Conservation (phyloP, 75 land plant genomes). For the Cryptomeria japonica region DNA sequence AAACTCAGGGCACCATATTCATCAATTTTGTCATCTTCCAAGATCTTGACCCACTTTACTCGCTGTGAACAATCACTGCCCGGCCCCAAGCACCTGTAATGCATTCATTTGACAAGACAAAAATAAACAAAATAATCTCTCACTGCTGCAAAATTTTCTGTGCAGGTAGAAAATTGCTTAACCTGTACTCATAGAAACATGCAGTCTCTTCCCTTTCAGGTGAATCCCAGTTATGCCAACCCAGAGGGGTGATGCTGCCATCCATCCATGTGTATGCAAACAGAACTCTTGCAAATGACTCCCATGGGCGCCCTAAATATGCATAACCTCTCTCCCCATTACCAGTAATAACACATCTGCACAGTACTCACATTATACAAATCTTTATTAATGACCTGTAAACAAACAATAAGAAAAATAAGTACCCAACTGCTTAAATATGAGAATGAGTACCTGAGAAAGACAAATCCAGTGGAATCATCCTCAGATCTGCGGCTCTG, state of each 20-base stretch:
- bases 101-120: neutral
- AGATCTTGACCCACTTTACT: slow-evolving; percentile 23
- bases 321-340: slow-evolving; percentile 14
- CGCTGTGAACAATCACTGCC: slow-evolving; percentile 23
- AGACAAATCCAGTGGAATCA: slow-evolving; percentile 23
- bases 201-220: slow-evolving; percentile 24
- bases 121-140: no score
- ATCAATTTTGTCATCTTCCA: slow-evolving; percentile 19
- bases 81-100: slow-evolving; percentile 33
- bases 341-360: slow-evolving; percentile 32
- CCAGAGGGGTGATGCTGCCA: slow-evolving; percentile 22
- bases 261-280: slow-evolving; percentile 38
- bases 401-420: no score
- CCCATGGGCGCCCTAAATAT: slow-evolving; percentile 32
- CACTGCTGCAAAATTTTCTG: neutral
- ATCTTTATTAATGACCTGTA: neutral
- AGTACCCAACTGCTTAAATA: neutral
- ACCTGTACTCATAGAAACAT: slow-evolving; percentile 29
- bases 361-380: no score
- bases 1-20: slow-evolving; percentile 18
- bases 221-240: slow-evolving; percentile 32
- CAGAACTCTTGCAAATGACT: slow-evolving; percentile 28
- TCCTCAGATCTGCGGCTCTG: slow-evolving; percentile 16
- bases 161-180: neutral
- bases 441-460: slow-evolving; percentile 16